Evolutionary conservation across 768 basidiomycete species (phyloP), one percentile per base, ranked within the genome.

Genomic region (Gymnopilus dilepis): DNA sequence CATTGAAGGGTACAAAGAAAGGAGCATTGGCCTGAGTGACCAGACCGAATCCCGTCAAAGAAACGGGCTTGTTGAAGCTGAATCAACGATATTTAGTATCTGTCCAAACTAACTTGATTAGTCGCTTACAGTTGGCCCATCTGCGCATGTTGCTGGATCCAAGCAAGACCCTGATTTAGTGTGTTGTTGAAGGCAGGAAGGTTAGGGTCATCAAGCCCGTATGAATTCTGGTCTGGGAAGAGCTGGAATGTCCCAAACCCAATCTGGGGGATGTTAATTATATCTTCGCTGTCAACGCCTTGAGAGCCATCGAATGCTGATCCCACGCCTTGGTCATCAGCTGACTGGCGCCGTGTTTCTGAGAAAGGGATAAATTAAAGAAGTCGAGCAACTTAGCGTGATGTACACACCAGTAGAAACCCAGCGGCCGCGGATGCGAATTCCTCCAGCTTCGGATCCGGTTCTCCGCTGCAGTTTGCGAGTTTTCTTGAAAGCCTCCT

Each of bases 281-380:
- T 86, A 62, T 90, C 89, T 65, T 87, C 83, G 58, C 82, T 84
- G 69, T 91, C 89, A 19, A 90, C 86, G 33, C 88, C 88, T 33
- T 77, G 76, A n/a, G 85, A 79, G 0, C 89, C 89, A 68, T 90
- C 84, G 60, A 84, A 86, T 26, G 77, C 76, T 22, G 88, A 67
- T 26, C 86, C 85, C 33, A 82, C 63, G 42, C 69, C 71, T 52
- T 76, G 67, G 43, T 78, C 74, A 64, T 76, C 72, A 26, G 54
- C 26, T 17, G 40, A 42, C 60, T 86, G 84, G 37, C 82, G 79
- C 66, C 75, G 80, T 37, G 85, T 82, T 62, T 75, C 82, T 85
- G 67, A 48, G 13, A 42, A 41, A 59, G 30, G 37, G 33, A 47
- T 59, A 63, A 50, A 47, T 48, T 61, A 54, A 41, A 45, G 56